Evolutionary conservation across 139 green algal species (phyloP).

Genomic region (Mesotaenium endlicherianum): DNA sequence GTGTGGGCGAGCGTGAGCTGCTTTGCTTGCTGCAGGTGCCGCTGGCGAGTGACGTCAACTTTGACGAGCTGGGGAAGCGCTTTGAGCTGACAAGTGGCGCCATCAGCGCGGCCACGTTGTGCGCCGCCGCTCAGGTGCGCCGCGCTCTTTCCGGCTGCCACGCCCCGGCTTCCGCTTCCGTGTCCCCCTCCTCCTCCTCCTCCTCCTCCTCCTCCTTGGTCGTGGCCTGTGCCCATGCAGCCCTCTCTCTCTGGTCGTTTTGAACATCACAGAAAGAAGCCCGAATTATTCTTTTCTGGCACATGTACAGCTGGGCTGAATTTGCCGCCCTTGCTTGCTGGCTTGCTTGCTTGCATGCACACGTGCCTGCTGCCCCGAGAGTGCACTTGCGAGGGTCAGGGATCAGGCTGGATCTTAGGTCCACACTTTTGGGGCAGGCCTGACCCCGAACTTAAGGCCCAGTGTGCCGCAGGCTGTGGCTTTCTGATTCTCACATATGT

Average conservation of each 20-base stretch:
- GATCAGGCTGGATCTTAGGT: no score
- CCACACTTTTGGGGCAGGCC: no score
- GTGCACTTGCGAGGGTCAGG: no score
- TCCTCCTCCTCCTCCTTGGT: neutral
- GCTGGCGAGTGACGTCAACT: neutral
- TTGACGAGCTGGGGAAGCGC: constrained; percentile 19
- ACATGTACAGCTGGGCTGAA: no score
- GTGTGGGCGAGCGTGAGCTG: no score
- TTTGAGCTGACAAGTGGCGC: constrained; percentile 14
- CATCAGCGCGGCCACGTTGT: constrained; percentile 1
- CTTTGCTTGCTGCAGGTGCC: constrained; percentile 24
- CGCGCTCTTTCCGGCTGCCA: neutral
- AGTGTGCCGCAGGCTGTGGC: no score
- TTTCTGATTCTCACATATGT: no score
- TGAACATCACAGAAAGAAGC: neutral
- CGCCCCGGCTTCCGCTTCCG: neutral
- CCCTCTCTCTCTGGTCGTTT: neutral
- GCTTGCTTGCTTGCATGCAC: no score
- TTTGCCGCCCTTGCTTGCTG: no score
- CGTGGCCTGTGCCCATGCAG: neutral
- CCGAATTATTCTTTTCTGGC: neutral
- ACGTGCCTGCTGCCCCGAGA: no score
- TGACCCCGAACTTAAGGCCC: no score
- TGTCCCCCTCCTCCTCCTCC: neutral
- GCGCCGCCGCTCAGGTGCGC: constrained; percentile 9